Percentiles rank a stretch among this genome's conserved stretches.
Conservation (phyloP, 345 rosid species). For the Boechera stricta region DNA sequence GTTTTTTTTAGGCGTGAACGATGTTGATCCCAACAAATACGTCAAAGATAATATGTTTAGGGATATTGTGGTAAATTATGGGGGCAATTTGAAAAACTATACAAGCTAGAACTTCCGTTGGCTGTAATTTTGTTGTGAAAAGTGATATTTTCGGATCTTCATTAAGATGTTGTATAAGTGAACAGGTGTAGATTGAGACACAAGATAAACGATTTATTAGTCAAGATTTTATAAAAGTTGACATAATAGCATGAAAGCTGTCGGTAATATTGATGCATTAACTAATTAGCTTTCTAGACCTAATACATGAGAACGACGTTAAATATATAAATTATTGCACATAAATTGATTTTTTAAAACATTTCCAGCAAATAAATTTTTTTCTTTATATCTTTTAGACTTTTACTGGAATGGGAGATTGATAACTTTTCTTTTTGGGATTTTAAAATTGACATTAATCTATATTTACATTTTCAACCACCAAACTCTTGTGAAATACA, state of each 20-base stretch:
- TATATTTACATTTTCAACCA: slow-evolving; percentile 22
- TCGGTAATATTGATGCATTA: slow-evolving; percentile 37
- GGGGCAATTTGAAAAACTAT: background rate
- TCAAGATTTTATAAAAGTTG: background rate
- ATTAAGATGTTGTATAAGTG: background rate
- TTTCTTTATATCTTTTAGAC: no score
- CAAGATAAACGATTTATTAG: background rate
- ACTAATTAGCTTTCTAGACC: slow-evolving; percentile 31
- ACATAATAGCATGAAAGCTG: slow-evolving; percentile 25
- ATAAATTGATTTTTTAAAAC: slow-evolving; percentile 9
- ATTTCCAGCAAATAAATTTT: background rate
- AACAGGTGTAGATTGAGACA: background rate
- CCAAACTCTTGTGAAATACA: slow-evolving; percentile 23
- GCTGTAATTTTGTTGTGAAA: no score
- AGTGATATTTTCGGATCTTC: background rate
- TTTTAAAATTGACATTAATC: slow-evolving; percentile 11
- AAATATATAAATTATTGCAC: background rate
- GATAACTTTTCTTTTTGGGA: slow-evolving; percentile 1
- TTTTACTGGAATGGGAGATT: slow-evolving; percentile 19
- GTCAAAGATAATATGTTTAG: background rate
- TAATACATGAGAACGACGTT: slow-evolving; percentile 42
- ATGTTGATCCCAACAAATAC: no score
- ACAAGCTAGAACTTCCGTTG: background rate
- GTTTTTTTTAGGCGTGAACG: no score
- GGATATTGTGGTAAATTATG: no score